Conservation (phyloP, 2,329 filamentous ascomycete species). For the Exophiala sp. region DNA sequence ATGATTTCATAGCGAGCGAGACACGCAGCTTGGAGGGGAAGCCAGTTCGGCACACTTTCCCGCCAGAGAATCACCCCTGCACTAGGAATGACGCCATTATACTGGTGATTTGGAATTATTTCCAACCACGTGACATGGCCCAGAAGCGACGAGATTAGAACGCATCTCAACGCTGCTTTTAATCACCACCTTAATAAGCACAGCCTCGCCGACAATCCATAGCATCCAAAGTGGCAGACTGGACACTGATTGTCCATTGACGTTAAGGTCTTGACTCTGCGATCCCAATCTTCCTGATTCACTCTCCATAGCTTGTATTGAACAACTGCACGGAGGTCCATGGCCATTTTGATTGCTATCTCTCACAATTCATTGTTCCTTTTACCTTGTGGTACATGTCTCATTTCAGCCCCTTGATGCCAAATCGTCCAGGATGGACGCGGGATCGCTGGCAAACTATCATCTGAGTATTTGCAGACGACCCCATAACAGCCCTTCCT, state of each 20-base stretch:
- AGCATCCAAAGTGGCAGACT: too few species aligned
- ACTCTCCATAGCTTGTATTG: too few species aligned
- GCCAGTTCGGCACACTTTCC: background rate
- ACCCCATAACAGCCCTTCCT: conserved; percentile 6
- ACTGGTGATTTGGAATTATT: background rate
- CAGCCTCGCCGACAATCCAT: too few species aligned
- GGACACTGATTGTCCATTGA: too few species aligned
- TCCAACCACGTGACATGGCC: background rate
- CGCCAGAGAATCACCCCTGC: too few species aligned
- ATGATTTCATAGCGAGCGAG: too few species aligned
- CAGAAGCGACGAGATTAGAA: background rate
- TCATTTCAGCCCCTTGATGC: conserved; percentile 5
- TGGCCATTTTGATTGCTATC: background rate
- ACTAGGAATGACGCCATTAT: background rate
- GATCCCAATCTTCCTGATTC: too few species aligned
- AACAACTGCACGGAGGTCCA: too few species aligned
- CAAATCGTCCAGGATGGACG: conserved; percentile 6
- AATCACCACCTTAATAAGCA: too few species aligned
- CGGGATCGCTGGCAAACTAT: background rate
- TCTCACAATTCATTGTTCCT: background rate
- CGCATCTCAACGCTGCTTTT: background rate
- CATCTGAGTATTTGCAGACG: conserved; percentile 9
- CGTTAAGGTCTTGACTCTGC: too few species aligned
- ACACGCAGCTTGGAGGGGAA: background rate
- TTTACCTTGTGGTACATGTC: conserved; percentile 2